Percentiles rank a stretch among this genome's conserved stretches.
Evolutionary conservation across 257 asterid genomes (phyloP).

Genomic region (Solanum commersonii): DNA sequence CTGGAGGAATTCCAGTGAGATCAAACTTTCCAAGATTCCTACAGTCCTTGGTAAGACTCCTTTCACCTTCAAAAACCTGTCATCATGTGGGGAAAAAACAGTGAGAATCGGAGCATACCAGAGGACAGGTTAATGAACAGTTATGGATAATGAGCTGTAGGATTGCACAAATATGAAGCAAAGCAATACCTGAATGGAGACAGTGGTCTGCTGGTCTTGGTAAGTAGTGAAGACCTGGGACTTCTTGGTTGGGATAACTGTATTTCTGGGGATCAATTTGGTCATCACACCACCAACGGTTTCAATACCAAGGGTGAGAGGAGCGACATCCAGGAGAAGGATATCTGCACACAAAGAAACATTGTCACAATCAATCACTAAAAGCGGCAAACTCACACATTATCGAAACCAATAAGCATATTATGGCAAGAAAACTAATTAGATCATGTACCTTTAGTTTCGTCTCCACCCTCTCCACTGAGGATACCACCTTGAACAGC

Average conservation of each 20-base stretch:
- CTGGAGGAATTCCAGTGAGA: constrained; percentile 81
- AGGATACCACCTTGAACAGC: constrained; percentile 94
- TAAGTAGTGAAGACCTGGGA: constrained; percentile 95
- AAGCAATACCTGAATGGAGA: constrained; percentile 65
- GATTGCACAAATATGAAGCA: neutral
- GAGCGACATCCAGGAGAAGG: constrained; percentile 93
- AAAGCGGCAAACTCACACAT: neutral
- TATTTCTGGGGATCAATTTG: constrained; percentile 94
- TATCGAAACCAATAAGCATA: neutral
- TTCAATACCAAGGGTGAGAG: constrained; percentile 93
- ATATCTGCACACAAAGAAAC: constrained; percentile 35
- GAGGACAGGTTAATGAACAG: neutral
- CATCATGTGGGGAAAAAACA: neutral
- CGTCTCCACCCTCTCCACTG: constrained; percentile 98
- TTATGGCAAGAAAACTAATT: neutral
- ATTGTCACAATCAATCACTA: neutral
- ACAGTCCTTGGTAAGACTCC: constrained; percentile 92
- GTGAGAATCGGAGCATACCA: neutral
- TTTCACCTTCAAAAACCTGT: constrained; percentile 93
- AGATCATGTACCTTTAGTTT: constrained; percentile 61
- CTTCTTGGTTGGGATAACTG: constrained; percentile 88
- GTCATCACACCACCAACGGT: constrained; percentile 99
- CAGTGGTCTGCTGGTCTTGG: constrained; percentile 97
- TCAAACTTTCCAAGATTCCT: constrained; percentile 89
- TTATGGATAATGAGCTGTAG: neutral